These are phyloP conservation scores for Hanseniaspora guilliermondii DNA, from an alignment of 805 yeast species.

Conservation along the genomic window DNA sequence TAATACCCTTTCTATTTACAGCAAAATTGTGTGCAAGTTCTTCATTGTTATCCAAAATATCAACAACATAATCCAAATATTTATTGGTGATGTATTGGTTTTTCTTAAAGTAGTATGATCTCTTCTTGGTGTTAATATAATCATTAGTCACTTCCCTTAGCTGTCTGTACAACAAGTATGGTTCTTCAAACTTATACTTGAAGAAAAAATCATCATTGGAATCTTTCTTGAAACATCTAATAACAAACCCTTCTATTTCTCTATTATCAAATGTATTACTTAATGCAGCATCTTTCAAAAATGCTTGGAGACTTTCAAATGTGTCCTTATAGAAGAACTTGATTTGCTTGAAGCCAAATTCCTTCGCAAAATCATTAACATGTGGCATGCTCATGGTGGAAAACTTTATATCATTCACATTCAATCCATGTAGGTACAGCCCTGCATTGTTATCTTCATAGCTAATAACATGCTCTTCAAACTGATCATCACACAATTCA, in stretches of 20 bases:
- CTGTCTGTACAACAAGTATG: conserved; percentile 79
- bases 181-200: conserved; percentile 91
- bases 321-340: conserved; percentile 33
- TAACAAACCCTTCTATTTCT: conserved; percentile 89
- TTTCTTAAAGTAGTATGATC: conserved; percentile 31
- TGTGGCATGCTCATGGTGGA: conserved; percentile 47
- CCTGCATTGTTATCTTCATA: conserved; percentile 60
- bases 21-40: conserved; percentile 34
- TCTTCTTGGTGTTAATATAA: conserved; percentile 29
- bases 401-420: conserved; percentile 52
- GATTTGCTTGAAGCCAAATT: conserved; percentile 60
- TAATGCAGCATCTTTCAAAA: conserved; percentile 43
- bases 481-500: conserved; percentile 81
- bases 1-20: conserved; percentile 53
- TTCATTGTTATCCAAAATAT: conserved; percentile 41
- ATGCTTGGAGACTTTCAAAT: conserved; percentile 34
- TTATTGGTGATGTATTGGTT: conserved; percentile 51
- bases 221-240: conserved; percentile 42
- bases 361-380: conserved; percentile 48
- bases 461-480: conserved; percentile 85
- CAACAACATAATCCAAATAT: conserved; percentile 56
- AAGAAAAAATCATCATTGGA: conserved; percentile 49
- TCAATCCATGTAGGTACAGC: conserved; percentile 79
- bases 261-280: conserved; percentile 59
- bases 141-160: conserved; percentile 76